phyloP scores from a whole-genome alignment of 1,139 yeast species.

The Keqinozyma sinolaborantium region DNA sequence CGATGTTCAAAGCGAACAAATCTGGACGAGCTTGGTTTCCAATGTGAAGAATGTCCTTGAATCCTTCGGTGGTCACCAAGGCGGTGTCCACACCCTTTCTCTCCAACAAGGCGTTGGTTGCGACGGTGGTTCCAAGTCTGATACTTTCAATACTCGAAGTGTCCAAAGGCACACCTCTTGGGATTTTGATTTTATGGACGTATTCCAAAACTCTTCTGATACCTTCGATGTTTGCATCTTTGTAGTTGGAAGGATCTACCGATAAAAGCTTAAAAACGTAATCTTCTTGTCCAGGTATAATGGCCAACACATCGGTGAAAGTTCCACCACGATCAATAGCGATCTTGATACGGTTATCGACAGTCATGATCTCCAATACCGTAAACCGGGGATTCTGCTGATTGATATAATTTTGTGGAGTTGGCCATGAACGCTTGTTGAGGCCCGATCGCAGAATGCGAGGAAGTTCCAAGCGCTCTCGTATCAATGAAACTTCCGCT shows the following conservation, averaged over 20 bases:
- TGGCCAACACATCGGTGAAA: slow-evolving; percentile 16
- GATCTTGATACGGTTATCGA: slow-evolving; percentile 8
- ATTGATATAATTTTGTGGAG: too few relatives aligned
- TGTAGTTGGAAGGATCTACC: slow-evolving; percentile 17
- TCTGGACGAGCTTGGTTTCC: slow-evolving; percentile 74
- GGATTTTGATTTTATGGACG: slow-evolving; percentile 8
- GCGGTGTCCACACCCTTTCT: slow-evolving; percentile 66
- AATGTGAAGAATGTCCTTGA: slow-evolving; percentile 57
- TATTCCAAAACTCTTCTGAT: slow-evolving; percentile 16
- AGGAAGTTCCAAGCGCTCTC: background rate
- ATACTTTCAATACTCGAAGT: slow-evolving; percentile 42
- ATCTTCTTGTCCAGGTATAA: slow-evolving; percentile 9
- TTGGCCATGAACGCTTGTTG: too few relatives aligned
- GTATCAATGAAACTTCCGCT: too few relatives aligned
- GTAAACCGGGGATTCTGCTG: too few relatives aligned
- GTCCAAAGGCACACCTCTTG: slow-evolving; percentile 13
- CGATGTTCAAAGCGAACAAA: slow-evolving; percentile 58
- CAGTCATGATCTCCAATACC: slow-evolving; percentile 8
- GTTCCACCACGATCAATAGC: slow-evolving; percentile 21
- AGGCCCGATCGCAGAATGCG: background rate
- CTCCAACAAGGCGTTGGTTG: slow-evolving; percentile 69
- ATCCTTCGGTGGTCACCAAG: slow-evolving; percentile 59
- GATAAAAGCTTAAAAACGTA: slow-evolving; percentile 15
- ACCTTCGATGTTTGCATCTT: slow-evolving; percentile 20
- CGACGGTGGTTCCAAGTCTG: slow-evolving; percentile 80